These are phyloP conservation scores for Grifola frondosa DNA, from an alignment of 1,284 basidiomycete species.

Conservation along the genomic window DNA sequence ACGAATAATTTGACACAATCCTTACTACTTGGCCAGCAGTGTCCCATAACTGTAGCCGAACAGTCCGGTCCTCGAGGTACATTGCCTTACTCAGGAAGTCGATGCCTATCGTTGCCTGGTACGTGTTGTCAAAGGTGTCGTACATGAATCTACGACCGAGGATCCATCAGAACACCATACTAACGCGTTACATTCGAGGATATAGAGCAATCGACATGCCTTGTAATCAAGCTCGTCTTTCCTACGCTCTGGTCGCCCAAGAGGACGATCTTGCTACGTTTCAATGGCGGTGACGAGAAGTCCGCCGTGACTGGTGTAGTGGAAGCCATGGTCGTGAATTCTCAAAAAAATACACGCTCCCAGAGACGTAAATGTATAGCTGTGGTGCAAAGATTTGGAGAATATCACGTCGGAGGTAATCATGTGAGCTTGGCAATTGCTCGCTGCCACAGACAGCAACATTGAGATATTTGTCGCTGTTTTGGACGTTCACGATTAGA, in stretches of 20 bases:
- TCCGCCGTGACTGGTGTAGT: slow-evolving; percentile 74
- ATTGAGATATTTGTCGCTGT: slow-evolving; percentile 18
- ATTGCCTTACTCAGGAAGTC: slow-evolving; percentile 99
- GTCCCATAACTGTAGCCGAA: slow-evolving; percentile 97
- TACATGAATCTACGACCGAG: slow-evolving; percentile 83
- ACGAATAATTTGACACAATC: not conserved
- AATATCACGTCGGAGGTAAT: not conserved
- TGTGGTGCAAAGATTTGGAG: no score
- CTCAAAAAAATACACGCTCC: not conserved
- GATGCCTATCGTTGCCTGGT: slow-evolving; percentile 99
- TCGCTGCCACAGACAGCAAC: slow-evolving; percentile 21
- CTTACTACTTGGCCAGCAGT: slow-evolving; percentile 87
- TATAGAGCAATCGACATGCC: slow-evolving; percentile 46
- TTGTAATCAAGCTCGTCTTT: slow-evolving; percentile 97
- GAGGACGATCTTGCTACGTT: slow-evolving; percentile 95
- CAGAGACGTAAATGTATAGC: not conserved
- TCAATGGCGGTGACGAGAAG: slow-evolving; percentile 83
- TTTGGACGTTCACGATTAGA: slow-evolving; percentile 8
- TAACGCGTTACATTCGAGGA: not conserved
- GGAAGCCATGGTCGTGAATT: slow-evolving; percentile 34
- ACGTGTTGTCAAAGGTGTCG: slow-evolving; percentile 99
- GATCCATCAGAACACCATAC: no score
- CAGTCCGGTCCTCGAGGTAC: slow-evolving; percentile 99
- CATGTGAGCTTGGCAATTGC: slow-evolving; percentile 7
- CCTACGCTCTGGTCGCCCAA: slow-evolving; percentile 93